Conservation (phyloP, 345 rosid genomes). For the Chamaenerion angustifolium region DNA sequence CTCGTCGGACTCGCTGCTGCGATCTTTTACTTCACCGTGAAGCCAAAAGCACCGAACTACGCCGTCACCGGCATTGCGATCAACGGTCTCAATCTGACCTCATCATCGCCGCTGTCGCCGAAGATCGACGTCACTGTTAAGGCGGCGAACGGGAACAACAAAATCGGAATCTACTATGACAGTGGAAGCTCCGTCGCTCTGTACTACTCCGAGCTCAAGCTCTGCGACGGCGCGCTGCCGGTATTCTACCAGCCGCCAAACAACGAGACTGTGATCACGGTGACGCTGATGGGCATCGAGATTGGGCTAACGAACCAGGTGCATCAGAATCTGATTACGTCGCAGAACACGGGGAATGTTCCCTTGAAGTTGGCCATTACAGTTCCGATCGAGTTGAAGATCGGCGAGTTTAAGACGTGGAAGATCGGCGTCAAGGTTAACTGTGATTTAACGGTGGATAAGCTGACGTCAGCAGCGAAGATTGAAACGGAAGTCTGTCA, state of each 20-base stretch:
- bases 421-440: slow-evolving; percentile 38
- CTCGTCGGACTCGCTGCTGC: slow-evolving; percentile 39
- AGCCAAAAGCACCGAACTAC: slow-evolving; percentile 57
- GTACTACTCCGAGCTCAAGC: slow-evolving; percentile 20
- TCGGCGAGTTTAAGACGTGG: slow-evolving; percentile 73
- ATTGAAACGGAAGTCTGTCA: slow-evolving; percentile 40
- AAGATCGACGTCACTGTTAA: slow-evolving; percentile 44
- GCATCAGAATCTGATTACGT: slow-evolving; percentile 16
- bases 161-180: slow-evolving; percentile 55
- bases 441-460: slow-evolving; percentile 65
- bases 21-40: slow-evolving; percentile 43
- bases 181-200: slow-evolving; percentile 34
- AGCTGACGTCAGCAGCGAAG: slow-evolving; percentile 40
- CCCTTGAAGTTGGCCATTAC: slow-evolving; percentile 39
- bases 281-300: slow-evolving; percentile 30
- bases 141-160: slow-evolving; percentile 53
- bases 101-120: slow-evolving; percentile 38
- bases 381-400: slow-evolving; percentile 55
- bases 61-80: slow-evolving; percentile 38
- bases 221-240: slow-evolving; percentile 43
- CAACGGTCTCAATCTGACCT: slow-evolving; percentile 41
- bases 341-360: slow-evolving; percentile 23
- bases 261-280: slow-evolving; percentile 43
- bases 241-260: slow-evolving; percentile 53
- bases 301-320: slow-evolving; percentile 26